Percentiles rank a stretch among this genome's conserved stretches.
Evolutionary conservation across 345 rosid genomes (phyloP).

Genomic region (Rubroshorea leprosula): DNA sequence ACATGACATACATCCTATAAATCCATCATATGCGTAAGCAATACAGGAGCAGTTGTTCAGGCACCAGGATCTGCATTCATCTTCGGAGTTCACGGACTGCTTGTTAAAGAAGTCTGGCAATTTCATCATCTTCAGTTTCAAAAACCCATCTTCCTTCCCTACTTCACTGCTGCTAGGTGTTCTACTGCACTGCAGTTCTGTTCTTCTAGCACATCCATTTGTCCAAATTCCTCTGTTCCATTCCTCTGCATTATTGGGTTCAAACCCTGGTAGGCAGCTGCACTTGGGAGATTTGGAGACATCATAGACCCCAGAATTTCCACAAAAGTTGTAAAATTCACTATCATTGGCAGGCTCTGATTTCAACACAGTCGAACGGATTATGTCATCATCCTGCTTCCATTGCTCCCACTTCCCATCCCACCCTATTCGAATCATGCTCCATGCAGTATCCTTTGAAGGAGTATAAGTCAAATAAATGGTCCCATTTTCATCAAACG

Average conservation of each 20-base stretch:
- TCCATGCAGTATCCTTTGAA: slow-evolving; percentile 18
- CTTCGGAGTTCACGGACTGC: slow-evolving; percentile 10
- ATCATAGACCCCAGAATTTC: slow-evolving; percentile 57
- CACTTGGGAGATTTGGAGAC: slow-evolving; percentile 26
- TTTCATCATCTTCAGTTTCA: slow-evolving; percentile 24
- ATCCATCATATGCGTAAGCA: slow-evolving; percentile 39
- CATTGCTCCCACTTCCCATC: slow-evolving; percentile 55
- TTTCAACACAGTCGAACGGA: slow-evolving; percentile 39
- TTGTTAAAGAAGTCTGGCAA: slow-evolving; percentile 35
- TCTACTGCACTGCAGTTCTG: slow-evolving; percentile 34
- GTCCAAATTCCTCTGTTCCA: slow-evolving; percentile 44
- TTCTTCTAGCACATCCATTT: slow-evolving; percentile 45
- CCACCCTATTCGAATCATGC: slow-evolving; percentile 43
- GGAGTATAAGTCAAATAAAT: slow-evolving; percentile 51
- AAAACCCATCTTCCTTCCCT: slow-evolving; percentile 45
- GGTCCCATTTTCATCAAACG: slow-evolving; percentile 34
- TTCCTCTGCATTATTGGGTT: slow-evolving; percentile 18
- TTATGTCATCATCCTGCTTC: slow-evolving; percentile 37
- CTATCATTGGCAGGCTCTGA: slow-evolving; percentile 48
- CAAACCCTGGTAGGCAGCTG: slow-evolving; percentile 54
- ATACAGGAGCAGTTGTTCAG: slow-evolving; percentile 43
- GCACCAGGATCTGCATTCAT: slow-evolving; percentile 32
- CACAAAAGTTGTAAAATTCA: slow-evolving; percentile 64
- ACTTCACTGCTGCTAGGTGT: slow-evolving; percentile 17
- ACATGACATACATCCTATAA: slow-evolving; percentile 45